These are phyloP conservation scores for Amoebophrya sp. DNA, from an alignment of 169 alveolate genomes.

Conservation along the genomic window DNA sequence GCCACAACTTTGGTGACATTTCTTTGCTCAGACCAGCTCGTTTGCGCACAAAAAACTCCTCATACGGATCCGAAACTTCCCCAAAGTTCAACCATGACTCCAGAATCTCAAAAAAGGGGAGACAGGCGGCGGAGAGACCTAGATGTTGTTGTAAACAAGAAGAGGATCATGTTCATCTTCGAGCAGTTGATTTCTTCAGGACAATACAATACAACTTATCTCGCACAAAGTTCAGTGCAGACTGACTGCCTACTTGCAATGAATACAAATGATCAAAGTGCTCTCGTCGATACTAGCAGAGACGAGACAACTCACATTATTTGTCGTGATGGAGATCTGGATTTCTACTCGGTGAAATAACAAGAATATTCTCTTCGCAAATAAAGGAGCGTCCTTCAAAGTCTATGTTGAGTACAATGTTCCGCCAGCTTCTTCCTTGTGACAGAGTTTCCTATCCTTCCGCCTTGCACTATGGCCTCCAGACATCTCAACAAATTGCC, in stretches of 20 bases:
- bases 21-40: background rate
- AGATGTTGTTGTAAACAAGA: background rate
- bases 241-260: too few relatives aligned
- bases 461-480: background rate
- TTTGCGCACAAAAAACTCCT: background rate
- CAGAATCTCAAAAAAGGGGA: background rate
- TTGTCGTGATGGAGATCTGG: too few relatives aligned
- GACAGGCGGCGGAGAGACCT: background rate
- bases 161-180: too few relatives aligned
- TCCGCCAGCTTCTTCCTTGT: constrained; percentile 13
- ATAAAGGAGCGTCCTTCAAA: too few relatives aligned
- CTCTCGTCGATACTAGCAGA: too few relatives aligned
- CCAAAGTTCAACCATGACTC: background rate
- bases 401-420: background rate
- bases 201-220: too few relatives aligned
- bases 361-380: too few relatives aligned
- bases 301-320: too few relatives aligned
- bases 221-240: too few relatives aligned
- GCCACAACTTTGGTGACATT: background rate
- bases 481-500: background rate
- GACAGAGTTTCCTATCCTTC: background rate
- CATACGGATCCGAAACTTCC: background rate
- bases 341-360: too few relatives aligned
- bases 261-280: too few relatives aligned
- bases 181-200: too few relatives aligned